Evolutionary conservation across 805 yeast species (phyloP).

Genomic region (Pichia membranifaciens): DNA sequence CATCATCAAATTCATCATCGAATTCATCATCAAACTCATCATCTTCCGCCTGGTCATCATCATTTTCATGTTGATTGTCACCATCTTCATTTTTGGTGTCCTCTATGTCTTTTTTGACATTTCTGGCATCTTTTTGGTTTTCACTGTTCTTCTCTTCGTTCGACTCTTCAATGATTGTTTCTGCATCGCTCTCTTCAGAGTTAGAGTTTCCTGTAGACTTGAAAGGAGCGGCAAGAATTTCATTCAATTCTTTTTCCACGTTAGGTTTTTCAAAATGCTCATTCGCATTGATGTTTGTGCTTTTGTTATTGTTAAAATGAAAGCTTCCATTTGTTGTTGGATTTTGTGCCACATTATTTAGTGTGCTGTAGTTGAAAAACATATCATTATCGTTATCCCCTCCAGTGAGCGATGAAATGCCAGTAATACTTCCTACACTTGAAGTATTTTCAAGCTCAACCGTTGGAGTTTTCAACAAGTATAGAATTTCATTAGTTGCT

Average conservation of each 20-base stretch:
- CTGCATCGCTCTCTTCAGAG: constrained; percentile 21
- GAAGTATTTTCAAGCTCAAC: constrained; percentile 21
- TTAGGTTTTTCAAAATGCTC: not conserved
- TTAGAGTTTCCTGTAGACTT: constrained; percentile 1
- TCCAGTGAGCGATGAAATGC: not conserved
- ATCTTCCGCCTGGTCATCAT: constrained; percentile 3
- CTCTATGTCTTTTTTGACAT: not conserved
- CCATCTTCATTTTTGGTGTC: constrained; percentile 20
- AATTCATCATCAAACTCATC: constrained; percentile 8
- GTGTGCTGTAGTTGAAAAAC: constrained; percentile 7
- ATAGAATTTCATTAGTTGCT: constrained; percentile 33
- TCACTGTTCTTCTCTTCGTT: constrained; percentile 9
- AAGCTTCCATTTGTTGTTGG: not conserved
- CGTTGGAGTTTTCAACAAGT: constrained; percentile 31
- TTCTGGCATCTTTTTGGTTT: not conserved
- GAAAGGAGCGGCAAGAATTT: constrained; percentile 1
- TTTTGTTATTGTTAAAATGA: not conserved
- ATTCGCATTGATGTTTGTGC: not conserved
- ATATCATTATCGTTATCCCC: constrained; percentile 5
- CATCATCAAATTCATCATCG: constrained; percentile 12
- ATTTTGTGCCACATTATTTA: not conserved
- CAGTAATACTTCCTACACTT: not conserved
- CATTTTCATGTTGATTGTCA: constrained; percentile 13
- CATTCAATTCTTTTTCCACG: constrained; percentile 6
- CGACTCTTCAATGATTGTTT: constrained; percentile 18